Evolutionary conservation across 495 filamentous ascomycete genomes (phyloP).

Genomic region (Aspergillus nidulans): DNA sequence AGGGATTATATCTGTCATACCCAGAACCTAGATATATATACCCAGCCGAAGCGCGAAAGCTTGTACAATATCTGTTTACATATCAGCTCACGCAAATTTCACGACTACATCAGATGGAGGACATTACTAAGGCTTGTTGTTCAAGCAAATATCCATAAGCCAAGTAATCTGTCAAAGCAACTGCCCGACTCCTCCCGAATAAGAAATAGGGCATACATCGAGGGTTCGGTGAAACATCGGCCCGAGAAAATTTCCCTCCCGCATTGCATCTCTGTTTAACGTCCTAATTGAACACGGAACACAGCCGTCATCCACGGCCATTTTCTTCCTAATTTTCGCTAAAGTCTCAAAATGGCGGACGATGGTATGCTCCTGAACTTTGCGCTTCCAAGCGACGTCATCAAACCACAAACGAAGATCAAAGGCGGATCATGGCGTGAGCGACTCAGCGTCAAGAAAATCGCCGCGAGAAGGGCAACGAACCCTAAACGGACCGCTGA

Average conservation of each 20-base stretch:
- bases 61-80: slow-evolving; percentile 11
- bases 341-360: slow-evolving; percentile 65
- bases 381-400: slow-evolving; percentile 56
- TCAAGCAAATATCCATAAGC: too few species aligned
- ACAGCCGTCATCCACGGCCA: slow-evolving; percentile 7
- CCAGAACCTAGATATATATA: neutral
- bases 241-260: slow-evolving; percentile 35
- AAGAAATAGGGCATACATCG: slow-evolving; percentile 33
- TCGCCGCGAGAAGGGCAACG: slow-evolving; percentile 37
- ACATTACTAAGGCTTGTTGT: too few species aligned
- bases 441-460: slow-evolving; percentile 73
- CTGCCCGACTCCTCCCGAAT: slow-evolving; percentile 10
- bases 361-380: slow-evolving; percentile 96
- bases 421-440: slow-evolving; percentile 92
- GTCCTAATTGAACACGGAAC: neutral
- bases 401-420: slow-evolving; percentile 62
- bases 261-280: neutral
- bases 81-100: neutral
- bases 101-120: too few species aligned
- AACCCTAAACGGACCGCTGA: neutral
- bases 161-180: too few species aligned
- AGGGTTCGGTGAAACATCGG: slow-evolving; percentile 28
- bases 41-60: neutral
- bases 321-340: neutral
- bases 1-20: too few species aligned